A percentile compares a stretch with the other conserved stretches of the same genome.
Conservation (phyloP, 768 basidiomycete species). For the Cystobasidium tubakii region DNA sequence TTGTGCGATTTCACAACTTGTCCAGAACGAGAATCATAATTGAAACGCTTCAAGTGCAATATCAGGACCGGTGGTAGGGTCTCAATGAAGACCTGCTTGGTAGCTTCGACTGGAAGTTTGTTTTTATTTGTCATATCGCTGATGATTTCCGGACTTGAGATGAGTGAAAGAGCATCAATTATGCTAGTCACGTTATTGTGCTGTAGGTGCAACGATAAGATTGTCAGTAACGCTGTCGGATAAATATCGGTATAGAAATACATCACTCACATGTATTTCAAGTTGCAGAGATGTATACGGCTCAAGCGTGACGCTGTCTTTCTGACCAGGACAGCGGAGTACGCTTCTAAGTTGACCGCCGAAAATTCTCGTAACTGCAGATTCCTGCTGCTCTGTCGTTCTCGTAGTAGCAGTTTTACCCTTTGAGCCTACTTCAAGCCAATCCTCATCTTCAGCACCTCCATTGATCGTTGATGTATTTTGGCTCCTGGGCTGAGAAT, state of each 20-base stretch:
- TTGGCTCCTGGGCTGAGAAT: neutral
- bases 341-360: constrained; percentile 86
- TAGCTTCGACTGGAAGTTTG: constrained; percentile 64
- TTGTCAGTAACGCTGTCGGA: neutral
- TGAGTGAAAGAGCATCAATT: constrained; percentile 70
- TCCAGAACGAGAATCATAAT: constrained; percentile 65
- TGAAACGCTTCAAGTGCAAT: constrained; percentile 83
- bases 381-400: constrained; percentile 70
- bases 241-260: neutral
- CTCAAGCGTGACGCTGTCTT: constrained; percentile 79
- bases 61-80: constrained; percentile 75
- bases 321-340: constrained; percentile 67
- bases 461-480: constrained; percentile 8
- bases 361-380: constrained; percentile 84
- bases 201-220: constrained; percentile 1
- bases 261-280: constrained; percentile 67
- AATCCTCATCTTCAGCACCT: constrained; percentile 55
- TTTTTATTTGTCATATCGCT: constrained; percentile 60
- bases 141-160: constrained; percentile 73
- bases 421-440: constrained; percentile 88
- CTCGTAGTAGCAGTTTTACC: constrained; percentile 74
- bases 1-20: constrained; percentile 83
- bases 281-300: constrained; percentile 83
- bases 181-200: constrained; percentile 64
- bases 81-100: constrained; percentile 69